These are phyloP conservation scores for Allantophomopsis lycopodina DNA, from an alignment of 2,329 filamentous ascomycete species.

Conservation along the genomic window DNA sequence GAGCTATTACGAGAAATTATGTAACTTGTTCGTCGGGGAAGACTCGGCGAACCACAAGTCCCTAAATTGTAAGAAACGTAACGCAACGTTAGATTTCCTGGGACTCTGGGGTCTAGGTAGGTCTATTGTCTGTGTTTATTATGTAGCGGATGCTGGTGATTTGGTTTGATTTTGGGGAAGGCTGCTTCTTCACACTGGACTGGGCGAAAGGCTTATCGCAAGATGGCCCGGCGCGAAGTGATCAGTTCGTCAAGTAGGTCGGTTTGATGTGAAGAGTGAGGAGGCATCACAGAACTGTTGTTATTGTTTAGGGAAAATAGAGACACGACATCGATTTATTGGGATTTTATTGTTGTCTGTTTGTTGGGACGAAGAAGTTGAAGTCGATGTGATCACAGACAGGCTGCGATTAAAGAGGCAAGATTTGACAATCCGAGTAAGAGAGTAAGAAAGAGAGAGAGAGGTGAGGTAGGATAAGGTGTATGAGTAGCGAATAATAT, in stretches of 20 bases:
- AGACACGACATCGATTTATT: too few relatives aligned
- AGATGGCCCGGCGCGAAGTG: conserved; percentile 1
- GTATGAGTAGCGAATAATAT: background rate
- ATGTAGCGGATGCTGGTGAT: background rate
- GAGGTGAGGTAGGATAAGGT: background rate
- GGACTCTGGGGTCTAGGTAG: background rate
- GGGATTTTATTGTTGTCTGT: too few relatives aligned
- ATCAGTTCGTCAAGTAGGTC: conserved; percentile 6
- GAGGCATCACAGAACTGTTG: background rate
- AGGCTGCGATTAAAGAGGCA: too few relatives aligned
- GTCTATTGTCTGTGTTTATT: background rate
- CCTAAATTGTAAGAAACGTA: background rate
- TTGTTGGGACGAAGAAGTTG: too few relatives aligned
- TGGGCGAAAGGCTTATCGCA: conserved; percentile 6
- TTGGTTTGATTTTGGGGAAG: background rate
- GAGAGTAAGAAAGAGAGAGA: too few relatives aligned
- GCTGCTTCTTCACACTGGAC: background rate
- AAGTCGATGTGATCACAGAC: too few relatives aligned
- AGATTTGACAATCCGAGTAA: too few relatives aligned
- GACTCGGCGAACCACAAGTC: background rate
- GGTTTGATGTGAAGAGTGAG: conserved; percentile 4
- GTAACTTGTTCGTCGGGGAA: conserved; percentile 1
- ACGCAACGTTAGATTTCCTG: background rate
- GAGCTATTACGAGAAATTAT: conserved; percentile 8
- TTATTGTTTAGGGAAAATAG: background rate